A percentile compares a stretch with the other conserved stretches of the same genome.
Conservation (phyloP, 129 eudicot genomes). For the Chrysanthemum makinoi region DNA sequence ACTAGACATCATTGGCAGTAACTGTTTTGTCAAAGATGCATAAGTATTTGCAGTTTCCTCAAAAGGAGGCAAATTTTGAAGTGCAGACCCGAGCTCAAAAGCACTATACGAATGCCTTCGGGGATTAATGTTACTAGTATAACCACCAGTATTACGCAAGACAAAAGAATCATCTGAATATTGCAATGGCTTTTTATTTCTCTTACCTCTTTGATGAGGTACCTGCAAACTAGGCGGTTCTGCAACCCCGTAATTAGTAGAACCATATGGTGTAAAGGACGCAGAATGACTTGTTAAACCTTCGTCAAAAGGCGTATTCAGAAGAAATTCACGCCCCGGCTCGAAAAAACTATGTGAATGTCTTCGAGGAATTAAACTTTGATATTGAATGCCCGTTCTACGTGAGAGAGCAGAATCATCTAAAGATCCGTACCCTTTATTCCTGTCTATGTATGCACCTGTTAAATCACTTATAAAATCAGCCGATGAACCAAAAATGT, state of each 20-base stretch:
- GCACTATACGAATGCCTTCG: conserved; percentile 34
- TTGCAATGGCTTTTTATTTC: background rate
- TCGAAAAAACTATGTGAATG: conserved; percentile 26
- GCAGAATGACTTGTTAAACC: conserved; percentile 11
- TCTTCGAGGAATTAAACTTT: conserved; percentile 27
- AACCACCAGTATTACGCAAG: background rate
- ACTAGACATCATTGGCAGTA: background rate
- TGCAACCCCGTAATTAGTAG: conserved; percentile 3
- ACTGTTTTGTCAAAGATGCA: conserved; percentile 10
- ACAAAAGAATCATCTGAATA: conserved; percentile 26
- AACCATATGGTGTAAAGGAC: conserved; percentile 17
- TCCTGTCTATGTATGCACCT: conserved; percentile 11
- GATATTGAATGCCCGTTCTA: conserved; percentile 17
- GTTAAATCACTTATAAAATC: conserved; percentile 13
- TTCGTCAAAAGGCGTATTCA: conserved; percentile 27
- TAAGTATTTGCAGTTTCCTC: conserved; percentile 1
- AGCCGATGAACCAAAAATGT: background rate
- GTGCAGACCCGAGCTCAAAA: conserved; percentile 16
- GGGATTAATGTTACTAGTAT: conserved; percentile 3
- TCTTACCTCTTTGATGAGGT: background rate
- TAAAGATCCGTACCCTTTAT: conserved; percentile 19
- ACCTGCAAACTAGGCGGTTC: conserved; percentile 13
- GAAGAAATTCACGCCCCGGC: conserved; percentile 23
- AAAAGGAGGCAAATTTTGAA: conserved; percentile 14
- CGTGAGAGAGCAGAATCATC: conserved; percentile 19